These are phyloP conservation scores for Chlamydomonas asymmetrica DNA, from an alignment of 139 green algal genomes.

Conservation along the genomic window DNA sequence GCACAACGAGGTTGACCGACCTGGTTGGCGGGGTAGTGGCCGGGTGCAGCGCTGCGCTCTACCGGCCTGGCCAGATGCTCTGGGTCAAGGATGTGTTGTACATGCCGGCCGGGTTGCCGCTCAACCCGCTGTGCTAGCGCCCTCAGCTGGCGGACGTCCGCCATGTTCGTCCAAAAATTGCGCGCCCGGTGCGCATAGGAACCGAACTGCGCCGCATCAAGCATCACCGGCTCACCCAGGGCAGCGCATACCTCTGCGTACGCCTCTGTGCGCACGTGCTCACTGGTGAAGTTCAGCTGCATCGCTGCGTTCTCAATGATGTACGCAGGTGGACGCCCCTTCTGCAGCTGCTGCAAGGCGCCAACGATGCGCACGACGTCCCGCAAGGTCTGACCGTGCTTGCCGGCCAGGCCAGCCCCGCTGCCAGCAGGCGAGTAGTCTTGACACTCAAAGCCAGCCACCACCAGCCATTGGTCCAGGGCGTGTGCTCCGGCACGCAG, in stretches of 20 bases:
- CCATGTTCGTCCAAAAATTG: background rate
- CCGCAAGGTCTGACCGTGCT: background rate
- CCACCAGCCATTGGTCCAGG: constrained; percentile 21
- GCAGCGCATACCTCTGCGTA: background rate
- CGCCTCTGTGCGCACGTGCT: too few species aligned
- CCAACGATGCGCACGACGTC: background rate
- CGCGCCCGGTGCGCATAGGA: background rate
- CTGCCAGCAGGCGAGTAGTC: constrained; percentile 15
- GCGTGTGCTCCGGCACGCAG: background rate
- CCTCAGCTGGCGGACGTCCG: too few species aligned
- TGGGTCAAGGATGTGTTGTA: too few species aligned
- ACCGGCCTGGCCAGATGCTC: background rate
- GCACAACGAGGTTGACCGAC: too few species aligned
- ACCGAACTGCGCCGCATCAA: background rate
- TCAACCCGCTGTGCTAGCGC: background rate
- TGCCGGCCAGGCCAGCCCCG: constrained; percentile 4
- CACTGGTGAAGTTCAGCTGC: too few species aligned
- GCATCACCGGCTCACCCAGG: background rate
- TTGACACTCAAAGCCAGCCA: constrained; percentile 28
- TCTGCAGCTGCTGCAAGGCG: constrained; percentile 7
- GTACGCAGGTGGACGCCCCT: background rate
- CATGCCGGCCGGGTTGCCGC: background rate
- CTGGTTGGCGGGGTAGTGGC: background rate
- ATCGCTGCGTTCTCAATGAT: background rate
- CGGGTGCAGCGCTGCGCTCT: background rate